Conservation (phyloP, 805 yeast species). For the Candida vaughaniae region DNA sequence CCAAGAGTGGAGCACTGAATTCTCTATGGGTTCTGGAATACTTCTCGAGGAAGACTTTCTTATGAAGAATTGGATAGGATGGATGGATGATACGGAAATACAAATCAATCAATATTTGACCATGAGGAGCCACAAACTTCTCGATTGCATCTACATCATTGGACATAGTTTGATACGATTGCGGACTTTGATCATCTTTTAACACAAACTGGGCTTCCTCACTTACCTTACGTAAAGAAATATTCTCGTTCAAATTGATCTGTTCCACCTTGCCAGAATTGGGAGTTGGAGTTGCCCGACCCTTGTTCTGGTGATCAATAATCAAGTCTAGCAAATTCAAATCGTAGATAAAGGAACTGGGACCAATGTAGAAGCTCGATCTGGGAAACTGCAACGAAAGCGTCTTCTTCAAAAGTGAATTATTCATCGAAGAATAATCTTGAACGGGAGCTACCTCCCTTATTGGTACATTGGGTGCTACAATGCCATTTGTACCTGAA, state of each 20-base stretch:
- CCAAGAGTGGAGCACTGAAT: conserved; percentile 85
- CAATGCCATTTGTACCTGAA: conserved; percentile 17
- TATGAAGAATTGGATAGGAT: conserved; percentile 86
- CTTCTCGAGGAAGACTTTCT: conserved; percentile 86
- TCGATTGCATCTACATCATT: conserved; percentile 83
- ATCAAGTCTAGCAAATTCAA: conserved; percentile 63
- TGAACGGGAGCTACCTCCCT: conserved; percentile 60
- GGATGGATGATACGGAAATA: conserved; percentile 89
- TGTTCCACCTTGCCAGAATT: conserved; percentile 63
- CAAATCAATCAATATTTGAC: conserved; percentile 72
- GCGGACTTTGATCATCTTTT: conserved; percentile 76
- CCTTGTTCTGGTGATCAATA: conserved; percentile 30
- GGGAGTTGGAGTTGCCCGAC: conserved; percentile 34
- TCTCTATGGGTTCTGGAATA: conserved; percentile 89
- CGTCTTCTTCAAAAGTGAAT: conserved; percentile 65
- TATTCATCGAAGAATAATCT: conserved; percentile 63
- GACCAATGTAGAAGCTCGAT: conserved; percentile 85
- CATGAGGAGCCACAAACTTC: conserved; percentile 86
- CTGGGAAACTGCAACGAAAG: conserved; percentile 83
- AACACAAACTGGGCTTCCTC: conserved; percentile 72
- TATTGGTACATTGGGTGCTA: conserved; percentile 44
- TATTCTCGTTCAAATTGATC: conserved; percentile 64
- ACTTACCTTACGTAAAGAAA: conserved; percentile 77
- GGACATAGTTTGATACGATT: conserved; percentile 65
- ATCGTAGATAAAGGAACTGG: conserved; percentile 79